Conservation (phyloP, 768 basidiomycete species). For the Mycena rosella region DNA sequence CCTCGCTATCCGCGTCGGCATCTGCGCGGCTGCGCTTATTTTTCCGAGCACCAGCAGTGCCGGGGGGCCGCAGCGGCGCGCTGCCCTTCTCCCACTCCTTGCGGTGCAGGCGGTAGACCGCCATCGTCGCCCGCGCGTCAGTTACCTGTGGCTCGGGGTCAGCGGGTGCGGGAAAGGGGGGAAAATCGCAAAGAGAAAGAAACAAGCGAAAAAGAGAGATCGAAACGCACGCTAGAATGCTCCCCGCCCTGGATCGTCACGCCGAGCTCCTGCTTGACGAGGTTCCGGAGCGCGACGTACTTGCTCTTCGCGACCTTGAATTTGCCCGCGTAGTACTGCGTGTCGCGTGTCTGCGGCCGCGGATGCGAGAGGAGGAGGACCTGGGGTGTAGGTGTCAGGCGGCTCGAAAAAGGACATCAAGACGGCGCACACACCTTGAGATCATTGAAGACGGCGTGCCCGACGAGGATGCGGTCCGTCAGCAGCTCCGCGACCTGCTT, state of each 20-base stretch:
- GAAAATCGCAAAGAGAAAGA: no score
- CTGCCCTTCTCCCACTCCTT: constrained; percentile 84
- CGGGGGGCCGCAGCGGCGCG: constrained; percentile 29
- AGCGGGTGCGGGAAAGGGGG: no score
- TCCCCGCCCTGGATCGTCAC: constrained; percentile 89
- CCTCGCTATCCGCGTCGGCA: background rate
- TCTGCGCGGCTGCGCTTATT: background rate
- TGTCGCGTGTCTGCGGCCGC: constrained; percentile 73
- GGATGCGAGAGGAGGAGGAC: constrained; percentile 82
- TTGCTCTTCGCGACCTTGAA: constrained; percentile 72
- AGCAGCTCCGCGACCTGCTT: constrained; percentile 80
- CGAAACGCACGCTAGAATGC: constrained; percentile 82
- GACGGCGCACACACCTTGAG: constrained; percentile 69
- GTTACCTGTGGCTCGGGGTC: constrained; percentile 80
- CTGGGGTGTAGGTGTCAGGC: constrained; percentile 46
- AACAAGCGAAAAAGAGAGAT: background rate
- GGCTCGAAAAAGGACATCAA: constrained; percentile 19
- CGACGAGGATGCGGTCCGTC: constrained; percentile 84
- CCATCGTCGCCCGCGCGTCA: constrained; percentile 97
- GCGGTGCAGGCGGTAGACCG: constrained; percentile 86
- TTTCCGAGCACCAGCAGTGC: background rate
- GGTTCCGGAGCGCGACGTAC: constrained; percentile 80
- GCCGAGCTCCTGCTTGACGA: constrained; percentile 84
- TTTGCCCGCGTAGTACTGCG: constrained; percentile 72
- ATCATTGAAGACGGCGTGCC: constrained; percentile 94